Evolutionary conservation across 768 basidiomycete species (phyloP).

Genomic region (Steccherinum ochraceum): DNA sequence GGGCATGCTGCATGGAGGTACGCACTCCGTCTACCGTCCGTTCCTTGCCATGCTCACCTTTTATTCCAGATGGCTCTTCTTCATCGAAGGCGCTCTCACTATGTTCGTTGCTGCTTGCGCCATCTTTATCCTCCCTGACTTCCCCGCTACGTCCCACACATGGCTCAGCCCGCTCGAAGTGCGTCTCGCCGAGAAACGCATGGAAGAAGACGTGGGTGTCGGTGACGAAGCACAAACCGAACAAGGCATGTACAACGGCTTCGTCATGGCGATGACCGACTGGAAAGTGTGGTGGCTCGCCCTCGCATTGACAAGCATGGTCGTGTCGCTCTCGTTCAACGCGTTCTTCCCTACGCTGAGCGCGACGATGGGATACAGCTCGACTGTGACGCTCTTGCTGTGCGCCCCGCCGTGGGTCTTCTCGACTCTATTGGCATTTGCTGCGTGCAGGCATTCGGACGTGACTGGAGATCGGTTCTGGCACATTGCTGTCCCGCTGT

Average conservation of each 20-base stretch:
- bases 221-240: conserved; percentile 43
- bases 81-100: conserved; percentile 57
- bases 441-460: conserved; percentile 61
- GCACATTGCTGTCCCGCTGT: conserved; percentile 50
- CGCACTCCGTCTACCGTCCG: conserved; percentile 15
- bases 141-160: conserved; percentile 49
- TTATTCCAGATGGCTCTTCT: conserved; percentile 61
- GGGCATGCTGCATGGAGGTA: conserved; percentile 73
- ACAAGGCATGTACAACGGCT: conserved; percentile 33
- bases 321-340: conserved; percentile 67
- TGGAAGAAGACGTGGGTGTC: conserved; percentile 59
- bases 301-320: conserved; percentile 51
- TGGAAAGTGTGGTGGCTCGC: conserved; percentile 85
- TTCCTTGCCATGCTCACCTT: conserved; percentile 1
- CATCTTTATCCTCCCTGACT: conserved; percentile 67
- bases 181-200: conserved; percentile 48
- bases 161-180: conserved; percentile 59
- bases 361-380: conserved; percentile 61
- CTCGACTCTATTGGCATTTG: conserved; percentile 51
- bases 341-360: conserved; percentile 76
- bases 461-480: conserved; percentile 60
- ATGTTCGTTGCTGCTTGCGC: conserved; percentile 46
- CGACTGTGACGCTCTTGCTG: conserved; percentile 63
- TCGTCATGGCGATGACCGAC: conserved; percentile 59
- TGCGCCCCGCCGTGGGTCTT: conserved; percentile 77